Evolutionary conservation across 148 eudicot genomes (phyloP).

Genomic region (Arctostaphylos glauca): DNA sequence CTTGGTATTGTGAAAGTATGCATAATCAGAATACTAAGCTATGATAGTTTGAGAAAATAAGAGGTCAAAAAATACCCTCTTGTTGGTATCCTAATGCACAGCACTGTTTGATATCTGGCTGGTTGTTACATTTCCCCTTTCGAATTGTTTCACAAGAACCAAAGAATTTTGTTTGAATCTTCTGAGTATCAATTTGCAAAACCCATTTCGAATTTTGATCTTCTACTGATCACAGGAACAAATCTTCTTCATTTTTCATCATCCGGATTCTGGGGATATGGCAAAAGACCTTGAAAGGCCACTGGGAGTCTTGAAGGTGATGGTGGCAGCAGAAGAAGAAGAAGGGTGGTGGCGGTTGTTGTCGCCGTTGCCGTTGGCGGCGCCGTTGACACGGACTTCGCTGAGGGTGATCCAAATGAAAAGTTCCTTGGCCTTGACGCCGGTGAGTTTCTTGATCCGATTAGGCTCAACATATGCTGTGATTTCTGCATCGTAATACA

Average conservation of each 20-base stretch:
- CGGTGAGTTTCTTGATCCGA: constrained; percentile 2
- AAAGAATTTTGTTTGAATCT: not conserved
- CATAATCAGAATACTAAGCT: not conserved
- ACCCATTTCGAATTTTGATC: not conserved
- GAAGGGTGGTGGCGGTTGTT: not conserved
- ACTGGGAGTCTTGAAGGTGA: constrained; percentile 16
- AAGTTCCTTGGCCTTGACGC: constrained; percentile 12
- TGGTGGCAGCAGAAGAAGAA: not conserved
- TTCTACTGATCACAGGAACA: not conserved
- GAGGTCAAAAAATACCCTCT: not conserved
- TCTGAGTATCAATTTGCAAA: not conserved
- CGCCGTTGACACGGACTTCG: not conserved
- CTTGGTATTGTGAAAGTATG: not conserved
- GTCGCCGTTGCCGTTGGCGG: not conserved
- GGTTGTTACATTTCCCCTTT: not conserved
- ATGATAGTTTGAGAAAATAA: not conserved
- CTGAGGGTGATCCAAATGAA: constrained; percentile 13
- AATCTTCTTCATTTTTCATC: not conserved
- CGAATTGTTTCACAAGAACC: not conserved
- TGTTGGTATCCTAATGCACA: not conserved
- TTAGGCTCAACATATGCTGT: constrained; percentile 7
- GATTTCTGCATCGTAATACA: not conserved
- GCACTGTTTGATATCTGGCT: constrained; percentile 1
- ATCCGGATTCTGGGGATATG: not conserved
- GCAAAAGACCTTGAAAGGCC: constrained; percentile 14